These are phyloP conservation scores for Corrigiola litoralis DNA, from an alignment of 179 eudicot genomes.

Conservation along the genomic window DNA sequence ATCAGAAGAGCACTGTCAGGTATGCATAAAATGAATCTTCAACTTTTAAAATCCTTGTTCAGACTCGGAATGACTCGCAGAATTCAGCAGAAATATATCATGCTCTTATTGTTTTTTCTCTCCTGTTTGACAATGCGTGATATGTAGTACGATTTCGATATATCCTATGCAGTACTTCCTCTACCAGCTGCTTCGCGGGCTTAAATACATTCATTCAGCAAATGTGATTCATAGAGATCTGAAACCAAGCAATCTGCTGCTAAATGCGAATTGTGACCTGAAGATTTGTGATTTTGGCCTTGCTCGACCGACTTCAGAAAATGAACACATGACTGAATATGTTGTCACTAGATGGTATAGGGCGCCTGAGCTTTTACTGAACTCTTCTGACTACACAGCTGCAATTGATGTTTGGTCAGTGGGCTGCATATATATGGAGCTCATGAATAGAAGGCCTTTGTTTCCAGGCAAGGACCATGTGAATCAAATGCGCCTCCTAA, in stretches of 20 bases:
- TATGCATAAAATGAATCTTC: constrained; percentile 12
- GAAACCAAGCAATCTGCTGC: constrained; percentile 72
- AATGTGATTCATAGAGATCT: constrained; percentile 81
- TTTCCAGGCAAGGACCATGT: constrained; percentile 81
- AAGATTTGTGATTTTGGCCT: constrained; percentile 91
- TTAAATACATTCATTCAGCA: constrained; percentile 86
- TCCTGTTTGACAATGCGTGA: neutral
- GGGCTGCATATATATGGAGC: constrained; percentile 90
- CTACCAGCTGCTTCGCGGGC: constrained; percentile 84
- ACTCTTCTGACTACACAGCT: constrained; percentile 77
- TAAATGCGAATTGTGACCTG: constrained; percentile 77
- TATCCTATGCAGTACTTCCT: constrained; percentile 69
- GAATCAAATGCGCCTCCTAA: constrained; percentile 76
- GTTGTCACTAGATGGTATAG: constrained; percentile 95
- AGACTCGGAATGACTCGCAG: neutral
- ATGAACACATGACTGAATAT: constrained; percentile 83
- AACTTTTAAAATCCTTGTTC: neutral
- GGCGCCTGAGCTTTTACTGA: constrained; percentile 84
- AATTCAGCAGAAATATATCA: no score
- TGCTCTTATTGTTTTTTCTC: no score
- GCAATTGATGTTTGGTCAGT: constrained; percentile 84
- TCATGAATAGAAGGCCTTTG: constrained; percentile 70
- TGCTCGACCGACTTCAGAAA: constrained; percentile 68
- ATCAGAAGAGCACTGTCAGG: constrained; percentile 94
- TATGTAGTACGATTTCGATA: neutral